Evolutionary conservation across 1,284 basidiomycete species (phyloP).

Genomic region (Somion occarium): DNA sequence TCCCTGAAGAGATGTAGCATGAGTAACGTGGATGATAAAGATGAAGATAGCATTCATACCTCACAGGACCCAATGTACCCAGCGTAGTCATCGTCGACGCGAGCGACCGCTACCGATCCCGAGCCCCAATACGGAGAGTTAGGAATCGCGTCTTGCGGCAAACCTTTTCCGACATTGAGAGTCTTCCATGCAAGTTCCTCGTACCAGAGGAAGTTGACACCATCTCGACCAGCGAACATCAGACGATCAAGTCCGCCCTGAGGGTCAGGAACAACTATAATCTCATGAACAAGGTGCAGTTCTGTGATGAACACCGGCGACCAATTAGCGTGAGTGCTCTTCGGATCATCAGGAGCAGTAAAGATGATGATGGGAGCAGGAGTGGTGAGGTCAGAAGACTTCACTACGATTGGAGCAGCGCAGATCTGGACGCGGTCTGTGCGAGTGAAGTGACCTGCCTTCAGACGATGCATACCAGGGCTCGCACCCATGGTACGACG

Average conservation of each 20-base stretch:
- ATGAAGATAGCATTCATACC: too few species aligned
- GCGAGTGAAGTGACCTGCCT: conserved; percentile 20
- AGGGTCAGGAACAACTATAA: conserved; percentile 17
- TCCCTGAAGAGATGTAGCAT: too few species aligned
- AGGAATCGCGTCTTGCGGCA: conserved; percentile 7
- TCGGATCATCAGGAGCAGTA: conserved; percentile 18
- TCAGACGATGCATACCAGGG: conserved; percentile 23
- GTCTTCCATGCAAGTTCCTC: conserved; percentile 14
- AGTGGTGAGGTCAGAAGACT: conserved; percentile 19
- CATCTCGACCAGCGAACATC: conserved; percentile 26
- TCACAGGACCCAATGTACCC: conserved; percentile 28
- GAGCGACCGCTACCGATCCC: conserved; percentile 22
- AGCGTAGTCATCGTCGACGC: conserved; percentile 21
- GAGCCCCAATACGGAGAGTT: conserved; percentile 23
- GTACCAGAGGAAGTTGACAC: conserved; percentile 23
- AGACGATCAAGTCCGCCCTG: conserved; percentile 21
- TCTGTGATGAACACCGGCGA: conserved; percentile 8
- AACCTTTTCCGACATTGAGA: conserved; percentile 20
- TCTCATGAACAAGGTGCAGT: conserved; percentile 26
- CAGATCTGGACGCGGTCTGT: conserved; percentile 22
- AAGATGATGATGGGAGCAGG: conserved; percentile 26
- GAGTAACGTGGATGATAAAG: too few species aligned
- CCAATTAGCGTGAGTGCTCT: conserved; percentile 13
- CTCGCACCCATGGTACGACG: conserved; percentile 20
- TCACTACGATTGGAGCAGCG: conserved; percentile 21